Evolutionary conservation across 768 basidiomycete genomes (phyloP).

Genomic region (Naematelia aurantialba): DNA sequence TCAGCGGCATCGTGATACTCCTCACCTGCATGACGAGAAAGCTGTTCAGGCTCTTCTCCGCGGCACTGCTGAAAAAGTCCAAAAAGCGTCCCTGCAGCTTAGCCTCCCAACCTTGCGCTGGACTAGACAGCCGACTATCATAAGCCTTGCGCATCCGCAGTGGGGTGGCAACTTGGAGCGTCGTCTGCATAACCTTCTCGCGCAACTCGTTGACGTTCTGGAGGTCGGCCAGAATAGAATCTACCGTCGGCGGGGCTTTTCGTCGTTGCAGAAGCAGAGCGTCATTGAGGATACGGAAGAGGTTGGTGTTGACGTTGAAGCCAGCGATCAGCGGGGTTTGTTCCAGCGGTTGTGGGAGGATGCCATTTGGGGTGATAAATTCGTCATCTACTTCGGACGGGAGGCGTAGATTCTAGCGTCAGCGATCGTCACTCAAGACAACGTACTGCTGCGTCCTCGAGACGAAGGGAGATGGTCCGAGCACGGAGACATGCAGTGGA

Average conservation of each 20-base stretch:
- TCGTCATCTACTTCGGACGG: slow-evolving; percentile 46
- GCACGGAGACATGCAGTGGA: slow-evolving; percentile 34
- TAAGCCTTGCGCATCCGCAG: slow-evolving; percentile 26
- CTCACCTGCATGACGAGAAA: slow-evolving; percentile 40
- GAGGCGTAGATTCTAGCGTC: slow-evolving; percentile 13
- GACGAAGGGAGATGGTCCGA: not conserved
- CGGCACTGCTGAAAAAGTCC: slow-evolving; percentile 29
- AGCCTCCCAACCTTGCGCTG: slow-evolving; percentile 34
- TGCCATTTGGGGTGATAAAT: slow-evolving; percentile 37
- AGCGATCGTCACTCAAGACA: not conserved
- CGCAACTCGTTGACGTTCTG: slow-evolving; percentile 31
- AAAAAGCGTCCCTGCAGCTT: slow-evolving; percentile 31
- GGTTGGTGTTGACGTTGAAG: slow-evolving; percentile 39
- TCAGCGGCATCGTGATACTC: not conserved
- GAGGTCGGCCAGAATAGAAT: slow-evolving; percentile 34
- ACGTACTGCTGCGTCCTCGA: slow-evolving; percentile 11
- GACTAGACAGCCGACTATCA: slow-evolving; percentile 25
- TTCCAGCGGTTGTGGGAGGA: slow-evolving; percentile 31
- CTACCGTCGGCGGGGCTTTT: slow-evolving; percentile 28
- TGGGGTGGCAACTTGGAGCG: slow-evolving; percentile 22
- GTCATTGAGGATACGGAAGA: slow-evolving; percentile 38
- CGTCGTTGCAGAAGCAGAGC: slow-evolving; percentile 33
- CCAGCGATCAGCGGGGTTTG: slow-evolving; percentile 40
- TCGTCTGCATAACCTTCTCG: slow-evolving; percentile 27
- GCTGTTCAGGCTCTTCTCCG: slow-evolving; percentile 29